phyloP scores from a whole-genome alignment of 2,329 filamentous ascomycete species.

The Raffaelea albimanens region DNA sequence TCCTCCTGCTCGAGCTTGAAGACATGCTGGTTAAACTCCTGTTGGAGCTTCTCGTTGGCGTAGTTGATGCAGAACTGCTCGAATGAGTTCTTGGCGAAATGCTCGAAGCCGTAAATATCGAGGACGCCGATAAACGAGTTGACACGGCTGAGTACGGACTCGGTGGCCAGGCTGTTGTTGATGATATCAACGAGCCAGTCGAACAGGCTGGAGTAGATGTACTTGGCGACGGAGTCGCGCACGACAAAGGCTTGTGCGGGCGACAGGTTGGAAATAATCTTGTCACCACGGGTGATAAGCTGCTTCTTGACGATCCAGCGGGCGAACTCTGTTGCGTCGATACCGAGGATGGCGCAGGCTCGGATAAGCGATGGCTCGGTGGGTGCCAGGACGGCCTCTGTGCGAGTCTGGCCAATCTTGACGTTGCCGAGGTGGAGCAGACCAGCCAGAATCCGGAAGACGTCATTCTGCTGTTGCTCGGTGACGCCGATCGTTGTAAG shows the following conservation, averaged over 20 bases:
- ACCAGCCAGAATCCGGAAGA: slow-evolving; percentile 85
- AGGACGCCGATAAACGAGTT: slow-evolving; percentile 92
- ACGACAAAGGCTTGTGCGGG: slow-evolving; percentile 92
- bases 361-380: slow-evolving; percentile 73
- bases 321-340: slow-evolving; percentile 76
- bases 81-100: slow-evolving; percentile 99
- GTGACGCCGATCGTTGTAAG: slow-evolving; percentile 80
- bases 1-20: slow-evolving; percentile 99
- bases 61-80: slow-evolving; percentile 99
- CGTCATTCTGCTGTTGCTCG: slow-evolving; percentile 63
- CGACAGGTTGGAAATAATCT: slow-evolving; percentile 91
- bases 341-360: slow-evolving; percentile 78
- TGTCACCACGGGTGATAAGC: slow-evolving; percentile 88
- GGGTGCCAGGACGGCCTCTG: slow-evolving; percentile 73
- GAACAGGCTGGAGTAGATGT: slow-evolving; percentile 95
- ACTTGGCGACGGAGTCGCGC: slow-evolving; percentile 94
- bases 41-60: slow-evolving; percentile 97
- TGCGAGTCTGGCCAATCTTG: slow-evolving; percentile 85
- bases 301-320: slow-evolving; percentile 99
- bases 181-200: slow-evolving; percentile 99
- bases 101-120: slow-evolving; percentile 98
- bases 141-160: slow-evolving; percentile 74
- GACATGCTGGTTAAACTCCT: slow-evolving; percentile 98
- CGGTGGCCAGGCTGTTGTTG: slow-evolving; percentile 81
- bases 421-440: slow-evolving; percentile 92